Evolutionary conservation across 345 rosid genomes (phyloP), one percentile per base, ranked within the genome.

Genomic region (Salix dunnii): DNA sequence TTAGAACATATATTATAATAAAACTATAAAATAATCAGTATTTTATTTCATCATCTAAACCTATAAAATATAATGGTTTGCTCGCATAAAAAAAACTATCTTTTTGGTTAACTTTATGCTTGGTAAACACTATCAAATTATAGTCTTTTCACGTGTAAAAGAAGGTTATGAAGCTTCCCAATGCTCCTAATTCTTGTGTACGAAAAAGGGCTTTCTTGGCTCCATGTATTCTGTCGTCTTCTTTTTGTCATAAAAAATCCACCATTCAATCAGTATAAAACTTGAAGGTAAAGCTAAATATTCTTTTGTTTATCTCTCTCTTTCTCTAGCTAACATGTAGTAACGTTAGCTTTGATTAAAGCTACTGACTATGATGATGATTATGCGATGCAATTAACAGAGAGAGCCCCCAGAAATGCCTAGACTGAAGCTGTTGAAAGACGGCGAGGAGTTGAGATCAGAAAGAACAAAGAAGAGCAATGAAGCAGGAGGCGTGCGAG

Each of bases 391-490:
- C 14, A 74, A 69, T 16, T 36, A 38, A 80, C 81, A 94, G 98
- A 92, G 84, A 82, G 82, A 62, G 72, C 89, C 97, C 72, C 69
- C 84, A 38, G 75, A 77, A 68, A 68, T 53, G 81, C 84, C 84
- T 0, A 81, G 69, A 38, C 71, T 42, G 70, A 72, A 63, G 42
- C 27, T 9, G 61, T 25, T 60, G 49, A 76, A 76, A 17, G 71
- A 71, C 25, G 81, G 82, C 0, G 88, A 82, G 13, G 76, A 6
- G 2, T 11, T 42, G 46, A 42, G 46, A 42, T 11, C 46, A 42
- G 71, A 38, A 21, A 78, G 60, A 4, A 73, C 43, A 30, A 69
- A 30, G 51, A 63, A 18, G 21, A 60, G 38, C 38, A 16, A 13
- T 6, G 68, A 53, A 66, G 85, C 66, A 53, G 77, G 2, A n/a